Evolutionary conservation across 1,284 basidiomycete species (phyloP), one percentile per base, ranked within the genome.

Genomic region (Moesziomyces parantarcticus): DNA sequence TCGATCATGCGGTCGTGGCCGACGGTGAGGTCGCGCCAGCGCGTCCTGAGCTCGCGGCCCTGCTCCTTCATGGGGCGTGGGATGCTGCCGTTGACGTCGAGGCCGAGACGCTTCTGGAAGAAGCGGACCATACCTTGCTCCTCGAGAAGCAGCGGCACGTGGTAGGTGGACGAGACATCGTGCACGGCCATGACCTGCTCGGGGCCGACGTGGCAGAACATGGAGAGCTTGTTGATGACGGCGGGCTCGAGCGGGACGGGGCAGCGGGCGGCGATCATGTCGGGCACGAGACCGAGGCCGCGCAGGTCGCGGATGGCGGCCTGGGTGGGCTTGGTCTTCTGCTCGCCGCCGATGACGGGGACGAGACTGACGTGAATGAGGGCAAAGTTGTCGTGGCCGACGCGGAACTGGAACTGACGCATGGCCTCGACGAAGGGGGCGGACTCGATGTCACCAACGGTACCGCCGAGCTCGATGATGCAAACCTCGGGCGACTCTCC

Each of bases 291-390:
- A 77, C 96, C 96, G 11, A 98, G 88, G 14, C 97, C 96, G 54
- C 97, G 90, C 36, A 99, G 86, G 65, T 95, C 95, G 75, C 97
- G 92, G 20, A 99, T 92, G 42, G 94, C 96, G 18, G 96, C 97
- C 85, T 99, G 96, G 0, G 96, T 99, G 3, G 96, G 96, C 85
- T 99, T 99, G 9, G 96, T 99, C 86, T 99, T 99, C 83, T 98
- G 96, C 85, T 99, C 96, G 57, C 97, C 96, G 61, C 97, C 93
- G 87, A 99, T 93, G 77, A 97, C 92, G 18, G 96, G 96, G 8
- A 99, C 94, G 40, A 99, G 90, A n/a, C 93, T 95, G 62, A 99
- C 96, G 80, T 98, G 96, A 72, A 99, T 92, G 54, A 98, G 89
- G 1, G 96, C 96, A 85, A 99, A 99, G 86, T 99, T 98, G 66